Evolutionary conservation across 1,284 basidiomycete species (phyloP).

Genomic region (Taiwanofungus camphoratus): DNA sequence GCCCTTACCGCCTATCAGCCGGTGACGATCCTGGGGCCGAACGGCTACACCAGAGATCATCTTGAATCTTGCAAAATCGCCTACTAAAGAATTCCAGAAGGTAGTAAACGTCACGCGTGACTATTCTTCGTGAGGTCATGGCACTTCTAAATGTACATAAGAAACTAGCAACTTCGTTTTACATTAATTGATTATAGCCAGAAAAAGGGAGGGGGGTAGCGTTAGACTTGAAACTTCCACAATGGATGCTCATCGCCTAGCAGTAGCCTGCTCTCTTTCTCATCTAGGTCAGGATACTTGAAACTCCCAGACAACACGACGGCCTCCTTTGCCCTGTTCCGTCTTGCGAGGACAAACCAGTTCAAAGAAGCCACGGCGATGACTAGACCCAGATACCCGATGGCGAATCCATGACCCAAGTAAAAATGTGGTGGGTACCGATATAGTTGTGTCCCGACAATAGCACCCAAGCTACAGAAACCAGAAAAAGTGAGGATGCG

Average conservation of each 20-base stretch:
- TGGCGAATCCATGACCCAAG: conserved; percentile 10
- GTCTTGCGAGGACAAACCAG: conserved; percentile 7
- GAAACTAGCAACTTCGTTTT: too few relatives aligned
- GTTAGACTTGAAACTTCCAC: conserved; percentile 10
- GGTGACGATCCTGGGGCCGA: too few relatives aligned
- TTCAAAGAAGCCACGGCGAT: conserved; percentile 5
- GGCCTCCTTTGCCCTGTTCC: conserved; percentile 10
- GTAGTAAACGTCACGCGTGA: too few relatives aligned
- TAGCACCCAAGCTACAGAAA: conserved; percentile 7
- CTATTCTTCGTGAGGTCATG: too few relatives aligned
- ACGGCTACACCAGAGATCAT: too few relatives aligned
- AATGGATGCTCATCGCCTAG: conserved; percentile 9
- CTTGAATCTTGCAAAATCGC: too few relatives aligned
- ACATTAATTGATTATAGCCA: too few relatives aligned
- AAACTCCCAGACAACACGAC: conserved; percentile 1
- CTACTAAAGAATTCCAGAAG: too few relatives aligned
- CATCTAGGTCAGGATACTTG: not conserved
- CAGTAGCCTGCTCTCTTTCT: conserved; percentile 5
- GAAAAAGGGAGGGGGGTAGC: too few relatives aligned
- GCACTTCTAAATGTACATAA: too few relatives aligned
- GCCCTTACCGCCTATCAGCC: too few relatives aligned
- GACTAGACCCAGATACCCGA: conserved; percentile 8
- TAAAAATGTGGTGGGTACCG: conserved; percentile 9
- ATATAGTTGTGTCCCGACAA: conserved; percentile 12
- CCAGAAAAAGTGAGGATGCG: not conserved